Conservation (phyloP, 225 moss, liverwort and hornwort genomes). For the Asterella californica region DNA sequence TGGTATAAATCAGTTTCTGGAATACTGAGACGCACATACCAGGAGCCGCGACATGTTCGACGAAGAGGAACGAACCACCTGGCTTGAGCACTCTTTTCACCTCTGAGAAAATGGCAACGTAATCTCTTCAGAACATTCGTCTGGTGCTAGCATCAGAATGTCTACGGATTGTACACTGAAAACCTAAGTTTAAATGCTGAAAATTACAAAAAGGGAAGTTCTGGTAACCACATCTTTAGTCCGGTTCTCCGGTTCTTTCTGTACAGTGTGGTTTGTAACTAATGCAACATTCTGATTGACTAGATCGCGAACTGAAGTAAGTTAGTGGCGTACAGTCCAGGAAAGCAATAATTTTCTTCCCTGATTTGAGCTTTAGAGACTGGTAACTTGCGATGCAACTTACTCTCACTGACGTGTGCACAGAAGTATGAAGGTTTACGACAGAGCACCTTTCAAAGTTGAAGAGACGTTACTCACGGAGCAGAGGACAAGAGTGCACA, state of each 20-base stretch:
- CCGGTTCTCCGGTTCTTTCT: no score
- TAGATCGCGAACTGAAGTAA: no score
- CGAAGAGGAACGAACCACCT: slow-evolving; percentile 71
- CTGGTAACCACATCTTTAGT: no score
- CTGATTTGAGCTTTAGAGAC: no score
- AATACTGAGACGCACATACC: slow-evolving; percentile 35
- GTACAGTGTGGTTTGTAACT: no score
- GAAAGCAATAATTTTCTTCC: no score
- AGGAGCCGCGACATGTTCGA: slow-evolving; percentile 77
- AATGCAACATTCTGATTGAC: no score
- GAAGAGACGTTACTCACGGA: slow-evolving; percentile 67
- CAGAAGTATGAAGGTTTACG: background rate
- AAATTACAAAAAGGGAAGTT: no score
- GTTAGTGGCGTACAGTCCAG: no score
- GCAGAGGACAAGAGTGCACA: slow-evolving; percentile 84
- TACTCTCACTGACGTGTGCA: background rate
- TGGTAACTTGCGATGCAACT: no score
- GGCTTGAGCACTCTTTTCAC: slow-evolving; percentile 73
- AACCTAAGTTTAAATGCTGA: background rate
- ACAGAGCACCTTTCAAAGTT: slow-evolving; percentile 62
- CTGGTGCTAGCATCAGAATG: background rate
- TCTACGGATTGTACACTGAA: background rate
- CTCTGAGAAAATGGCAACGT: slow-evolving; percentile 44
- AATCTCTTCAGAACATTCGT: background rate
- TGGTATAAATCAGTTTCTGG: background rate